Evolutionary conservation across 2,329 filamentous ascomycete genomes (phyloP).

Genomic region (Mollisiaceae sp.): DNA sequence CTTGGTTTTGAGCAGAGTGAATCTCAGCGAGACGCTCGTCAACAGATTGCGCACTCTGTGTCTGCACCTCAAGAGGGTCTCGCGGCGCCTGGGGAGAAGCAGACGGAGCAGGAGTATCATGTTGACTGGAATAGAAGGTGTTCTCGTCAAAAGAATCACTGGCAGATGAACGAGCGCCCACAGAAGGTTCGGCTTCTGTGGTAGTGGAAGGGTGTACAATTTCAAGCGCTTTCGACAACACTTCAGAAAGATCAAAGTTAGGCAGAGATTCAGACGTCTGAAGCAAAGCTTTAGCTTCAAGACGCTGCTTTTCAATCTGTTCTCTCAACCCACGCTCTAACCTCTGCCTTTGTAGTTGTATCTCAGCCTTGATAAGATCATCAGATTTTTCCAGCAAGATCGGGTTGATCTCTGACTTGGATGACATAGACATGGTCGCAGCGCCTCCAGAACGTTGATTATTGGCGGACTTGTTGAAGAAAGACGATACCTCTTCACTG

Average conservation of each 20-base stretch:
- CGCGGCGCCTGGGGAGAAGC: constrained; percentile 44
- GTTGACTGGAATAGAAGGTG: constrained; percentile 94
- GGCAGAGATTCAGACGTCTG: constrained; percentile 58
- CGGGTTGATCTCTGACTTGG: constrained; percentile 75
- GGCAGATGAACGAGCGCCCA: constrained; percentile 63
- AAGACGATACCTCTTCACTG: constrained; percentile 34
- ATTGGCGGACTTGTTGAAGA: constrained; percentile 35
- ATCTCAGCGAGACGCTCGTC: constrained; percentile 30
- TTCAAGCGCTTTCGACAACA: constrained; percentile 72
- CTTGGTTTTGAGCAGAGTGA: constrained; percentile 32
- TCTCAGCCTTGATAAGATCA: constrained; percentile 80
- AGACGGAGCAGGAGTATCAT: constrained; percentile 72
- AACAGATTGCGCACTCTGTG: constrained; percentile 33
- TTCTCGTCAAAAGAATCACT: constrained; percentile 91
- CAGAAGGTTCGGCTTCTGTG: constrained; percentile 60
- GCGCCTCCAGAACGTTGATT: constrained; percentile 40
- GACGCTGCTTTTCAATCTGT: constrained; percentile 69
- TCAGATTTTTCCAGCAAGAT: constrained; percentile 87
- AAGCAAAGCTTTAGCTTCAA: constrained; percentile 48
- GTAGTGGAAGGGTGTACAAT: constrained; percentile 69
- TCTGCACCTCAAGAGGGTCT: constrained; percentile 34
- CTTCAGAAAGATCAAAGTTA: constrained; percentile 74
- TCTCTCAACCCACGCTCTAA: constrained; percentile 80
- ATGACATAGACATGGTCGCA: constrained; percentile 47
- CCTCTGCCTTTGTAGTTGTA: constrained; percentile 78